A percentile compares a stretch with the other conserved stretches of the same genome.
These are phyloP conservation scores for Pleurotus cornucopiae DNA, from an alignment of 768 basidiomycete genomes.

Conservation along the genomic window DNA sequence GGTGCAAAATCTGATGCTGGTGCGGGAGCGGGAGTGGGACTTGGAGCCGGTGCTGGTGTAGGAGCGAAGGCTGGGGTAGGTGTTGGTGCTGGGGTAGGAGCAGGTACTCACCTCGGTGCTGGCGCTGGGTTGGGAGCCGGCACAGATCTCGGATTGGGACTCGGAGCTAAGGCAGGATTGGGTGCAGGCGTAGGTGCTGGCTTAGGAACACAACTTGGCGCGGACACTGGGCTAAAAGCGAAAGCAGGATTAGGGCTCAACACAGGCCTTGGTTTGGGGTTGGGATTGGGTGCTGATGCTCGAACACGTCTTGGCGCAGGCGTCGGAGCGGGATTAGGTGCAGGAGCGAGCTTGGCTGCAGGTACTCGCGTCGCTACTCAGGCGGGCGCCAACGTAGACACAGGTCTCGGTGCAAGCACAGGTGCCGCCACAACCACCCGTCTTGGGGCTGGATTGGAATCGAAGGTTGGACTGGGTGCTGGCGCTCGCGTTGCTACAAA, in stretches of 20 bases:
- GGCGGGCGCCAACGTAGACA: neutral
- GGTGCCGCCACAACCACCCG: neutral
- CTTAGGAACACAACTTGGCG: neutral
- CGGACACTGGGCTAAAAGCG: neutral
- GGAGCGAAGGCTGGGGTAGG: neutral
- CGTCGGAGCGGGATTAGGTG: neutral
- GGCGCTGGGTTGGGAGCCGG: neutral
- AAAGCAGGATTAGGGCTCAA: neutral
- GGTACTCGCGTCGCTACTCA: neutral
- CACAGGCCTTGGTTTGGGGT: neutral
- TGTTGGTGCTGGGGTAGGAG: neutral
- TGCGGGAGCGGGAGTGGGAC: neutral
- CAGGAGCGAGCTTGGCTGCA: neutral
- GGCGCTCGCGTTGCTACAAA: neutral
- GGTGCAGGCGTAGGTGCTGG: neutral
- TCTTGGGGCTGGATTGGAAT: neutral
- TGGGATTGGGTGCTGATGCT: neutral
- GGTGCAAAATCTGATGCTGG: neutral
- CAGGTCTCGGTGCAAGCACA: neutral
- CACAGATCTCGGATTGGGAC: neutral
- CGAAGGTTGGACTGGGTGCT: neutral
- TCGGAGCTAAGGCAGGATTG: neutral
- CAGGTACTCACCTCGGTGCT: neutral
- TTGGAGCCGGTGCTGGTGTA: neutral
- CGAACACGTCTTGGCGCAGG: neutral